These are phyloP conservation scores for Gynostemma pentaphyllum DNA, from an alignment of 306 rosid species.

Conservation along the genomic window DNA sequence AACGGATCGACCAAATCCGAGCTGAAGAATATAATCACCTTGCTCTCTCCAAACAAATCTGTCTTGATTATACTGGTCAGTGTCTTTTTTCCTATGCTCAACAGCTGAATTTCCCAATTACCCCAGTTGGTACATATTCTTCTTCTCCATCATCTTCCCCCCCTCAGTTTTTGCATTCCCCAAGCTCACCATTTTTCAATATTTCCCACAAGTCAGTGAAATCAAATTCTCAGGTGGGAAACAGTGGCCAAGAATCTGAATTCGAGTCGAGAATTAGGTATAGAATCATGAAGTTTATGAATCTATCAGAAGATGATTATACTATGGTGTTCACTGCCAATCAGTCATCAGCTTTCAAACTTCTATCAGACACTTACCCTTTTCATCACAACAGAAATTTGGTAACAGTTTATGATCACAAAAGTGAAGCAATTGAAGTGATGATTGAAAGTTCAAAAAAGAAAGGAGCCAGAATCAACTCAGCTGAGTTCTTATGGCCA, in stretches of 20 bases:
- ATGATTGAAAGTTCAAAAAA: conserved; percentile 57
- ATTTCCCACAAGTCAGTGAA: conserved; percentile 44
- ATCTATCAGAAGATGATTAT: conserved; percentile 53
- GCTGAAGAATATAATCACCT: conserved; percentile 53
- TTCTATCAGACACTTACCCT: conserved; percentile 58
- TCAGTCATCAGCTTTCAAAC: conserved; percentile 59
- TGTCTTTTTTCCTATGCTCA: conserved; percentile 73
- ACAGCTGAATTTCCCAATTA: conserved; percentile 14
- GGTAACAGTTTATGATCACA: conserved; percentile 59
- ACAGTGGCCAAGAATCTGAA: conserved; percentile 47
- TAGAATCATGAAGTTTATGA: conserved; percentile 72
- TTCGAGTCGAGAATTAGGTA: conserved; percentile 36
- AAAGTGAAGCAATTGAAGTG: conserved; percentile 45
- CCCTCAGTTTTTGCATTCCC: conserved; percentile 6
- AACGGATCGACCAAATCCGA: conserved; percentile 41
- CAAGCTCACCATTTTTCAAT: conserved; percentile 35
- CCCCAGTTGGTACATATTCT: conserved; percentile 20
- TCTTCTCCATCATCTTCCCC: conserved; percentile 18
- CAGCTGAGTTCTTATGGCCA: conserved; percentile 64
- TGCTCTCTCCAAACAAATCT: conserved; percentile 38
- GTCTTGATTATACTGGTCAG: conserved; percentile 65
- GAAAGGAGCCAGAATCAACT: conserved; percentile 34
- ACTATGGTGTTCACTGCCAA: conserved; percentile 64
- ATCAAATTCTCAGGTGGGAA: conserved; percentile 41
- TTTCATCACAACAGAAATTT: conserved; percentile 51